phyloP scores from a whole-genome alignment of 768 basidiomycete genomes.

The Hygrocybe coccinea region DNA sequence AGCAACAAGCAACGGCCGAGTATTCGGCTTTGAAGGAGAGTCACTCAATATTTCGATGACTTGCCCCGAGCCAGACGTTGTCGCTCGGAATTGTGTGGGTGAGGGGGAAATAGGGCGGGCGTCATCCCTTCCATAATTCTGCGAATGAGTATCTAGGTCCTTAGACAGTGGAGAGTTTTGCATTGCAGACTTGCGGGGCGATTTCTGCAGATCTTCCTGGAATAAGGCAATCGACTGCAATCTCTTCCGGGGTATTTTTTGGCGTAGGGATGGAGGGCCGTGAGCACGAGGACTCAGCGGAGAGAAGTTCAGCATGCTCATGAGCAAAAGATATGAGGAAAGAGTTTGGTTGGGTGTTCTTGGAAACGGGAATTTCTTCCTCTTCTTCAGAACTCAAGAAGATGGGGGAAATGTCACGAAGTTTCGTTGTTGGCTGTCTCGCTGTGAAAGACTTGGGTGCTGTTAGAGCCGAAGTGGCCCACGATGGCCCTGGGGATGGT shows the following conservation, averaged over 20 bases:
- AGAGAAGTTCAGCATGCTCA: too few species aligned
- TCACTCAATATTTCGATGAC: slow-evolving; percentile 40
- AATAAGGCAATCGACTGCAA: slow-evolving; percentile 6
- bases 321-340: too few species aligned
- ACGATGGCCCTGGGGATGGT: neutral
- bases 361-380: neutral
- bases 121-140: too few species aligned
- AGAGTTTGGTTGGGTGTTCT: too few species aligned
- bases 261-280: slow-evolving; percentile 13
- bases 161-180: slow-evolving; percentile 14
- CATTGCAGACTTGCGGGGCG: slow-evolving; percentile 17
- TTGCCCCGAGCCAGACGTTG: neutral
- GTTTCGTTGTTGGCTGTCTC: neutral
- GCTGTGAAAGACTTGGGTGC: neutral
- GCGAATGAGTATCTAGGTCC: neutral
- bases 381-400: slow-evolving; percentile 12
- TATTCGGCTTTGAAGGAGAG: slow-evolving; percentile 12
- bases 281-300: neutral
- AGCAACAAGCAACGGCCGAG: slow-evolving; percentile 5
- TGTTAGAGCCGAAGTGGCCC: neutral
- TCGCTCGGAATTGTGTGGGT: neutral
- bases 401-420: slow-evolving; percentile 4
- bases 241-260: neutral
- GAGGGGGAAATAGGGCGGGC: slow-evolving; percentile 2
- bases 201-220: slow-evolving; percentile 10